Base-by-base conservation (phyloP, 257 asterid genomes). In the Solanum appendiculatum region DNA sequence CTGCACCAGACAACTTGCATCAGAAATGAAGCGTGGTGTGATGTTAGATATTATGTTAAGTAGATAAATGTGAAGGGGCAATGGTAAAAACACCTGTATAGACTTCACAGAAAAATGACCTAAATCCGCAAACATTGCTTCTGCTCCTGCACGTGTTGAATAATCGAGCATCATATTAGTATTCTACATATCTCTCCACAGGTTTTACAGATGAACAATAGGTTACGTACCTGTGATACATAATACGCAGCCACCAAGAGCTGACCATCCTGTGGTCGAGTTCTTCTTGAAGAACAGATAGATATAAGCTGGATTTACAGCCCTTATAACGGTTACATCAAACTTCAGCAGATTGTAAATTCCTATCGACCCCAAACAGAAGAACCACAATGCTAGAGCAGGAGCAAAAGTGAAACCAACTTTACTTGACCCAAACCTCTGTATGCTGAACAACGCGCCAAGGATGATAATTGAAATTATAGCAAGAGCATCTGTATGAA, bases 101-200 rank as follows among this genome's bases (percentile, higher is more conserved):
- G 99, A 93, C 86, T 91, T 94, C 90, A 97, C 96, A 3, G 99
- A 93, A 87, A 96, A 97, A 90, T 97, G 99, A 40, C 99, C 98
- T 88, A 96, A 92, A 91, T 97, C 99, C 2, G 99, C 99, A 94
- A 97, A 97, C 98, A 97, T 95, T 83, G 99, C 99, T 89, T 97
- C 99, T 25, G 99, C 96, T 77, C 99, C 99, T 95, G 98, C 27
- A 7, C 63, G 37, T 44, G 63, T 8, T 78, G 39, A 9, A 44
- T 78, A 78, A 44, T 7, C 60, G 84, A 44, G 3, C 39, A 44
- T 15, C 84, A 44, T 33, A 44, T 7, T n/a, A 40, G 37, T 77
- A 42, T 2, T 25, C 23, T 25, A 6, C 60, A 15, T n/a, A n/a
- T 77, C 60, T 23, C 27, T 77, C 9, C 60, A 77, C 36, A 75